Percentiles rank a stretch among this genome's conserved stretches.
These are phyloP conservation scores for Penicillium sp. DNA, from an alignment of 2,329 filamentous ascomycete species.

Conservation along the genomic window DNA sequence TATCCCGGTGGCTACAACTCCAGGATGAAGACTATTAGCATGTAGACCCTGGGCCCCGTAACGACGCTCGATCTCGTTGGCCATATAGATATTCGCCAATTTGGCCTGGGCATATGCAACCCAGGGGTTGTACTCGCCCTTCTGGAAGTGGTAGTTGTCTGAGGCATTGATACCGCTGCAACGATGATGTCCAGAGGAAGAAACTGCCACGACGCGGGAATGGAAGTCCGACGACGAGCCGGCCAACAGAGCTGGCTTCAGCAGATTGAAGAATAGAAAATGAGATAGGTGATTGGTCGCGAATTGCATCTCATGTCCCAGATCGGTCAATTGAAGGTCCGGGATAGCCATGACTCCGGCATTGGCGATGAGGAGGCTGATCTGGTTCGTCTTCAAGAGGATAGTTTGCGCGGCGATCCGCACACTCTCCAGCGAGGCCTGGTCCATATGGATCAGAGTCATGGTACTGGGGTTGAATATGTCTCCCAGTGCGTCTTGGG, in stretches of 20 bases:
- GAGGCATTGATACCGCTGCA: conserved; percentile 28
- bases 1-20: conserved; percentile 26
- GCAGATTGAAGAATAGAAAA: conserved; percentile 58
- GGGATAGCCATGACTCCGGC: conserved; percentile 48
- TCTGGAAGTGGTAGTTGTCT: conserved; percentile 48
- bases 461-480: conserved; percentile 35
- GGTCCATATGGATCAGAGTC: conserved; percentile 39
- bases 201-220: conserved; percentile 54
- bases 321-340: conserved; percentile 40
- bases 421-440: conserved; percentile 17
- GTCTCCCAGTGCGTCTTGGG: conserved; percentile 37
- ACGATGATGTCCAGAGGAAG: conserved; percentile 49
- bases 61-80: conserved; percentile 56
- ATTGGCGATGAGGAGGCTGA: conserved; percentile 46
- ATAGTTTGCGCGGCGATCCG: conserved; percentile 13
- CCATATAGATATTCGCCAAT: conserved; percentile 56
- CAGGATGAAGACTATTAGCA: conserved; percentile 52
- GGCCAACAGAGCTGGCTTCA: conserved; percentile 39
- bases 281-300: conserved; percentile 58
- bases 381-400: conserved; percentile 5
- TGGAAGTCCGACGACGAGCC: conserved; percentile 40
- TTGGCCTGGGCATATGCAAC: conserved; percentile 55
- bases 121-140: conserved; percentile 36
- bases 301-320: conserved; percentile 54
- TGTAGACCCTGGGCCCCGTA: conserved; percentile 53